Evolutionary conservation across 2,329 filamentous ascomycete species (phyloP), one percentile per base, ranked within the genome.

Genomic region (Sclerotinia subarctica): DNA sequence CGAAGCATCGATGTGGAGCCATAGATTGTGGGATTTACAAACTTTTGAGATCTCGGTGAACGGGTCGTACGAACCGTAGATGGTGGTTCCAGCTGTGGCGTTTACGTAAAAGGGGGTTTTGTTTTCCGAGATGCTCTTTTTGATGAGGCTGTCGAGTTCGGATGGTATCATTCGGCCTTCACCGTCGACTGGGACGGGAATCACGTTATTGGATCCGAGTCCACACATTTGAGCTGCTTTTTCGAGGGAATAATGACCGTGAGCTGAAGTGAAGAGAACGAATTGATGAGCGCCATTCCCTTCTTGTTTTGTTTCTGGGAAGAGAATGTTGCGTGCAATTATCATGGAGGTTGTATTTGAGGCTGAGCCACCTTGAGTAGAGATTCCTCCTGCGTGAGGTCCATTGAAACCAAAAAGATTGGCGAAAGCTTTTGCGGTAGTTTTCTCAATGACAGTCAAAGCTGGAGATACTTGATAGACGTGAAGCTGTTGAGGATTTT

Each of bases 401-500:
- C 90, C 90, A 6, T 79, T 82, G 76, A 96, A 88, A 7, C 92
- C 92, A 75, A 96, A 96, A 29, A 94, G 82, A 2, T 82, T 80
- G 1, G 94, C 94, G 26, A 99, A 83, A 1, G 86, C 84, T 52
- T 84, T 85, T 17, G 90, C 87, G 0, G 92, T 96, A 64, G 87
- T 85, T 78, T 97, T 97, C 79, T 98, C 95, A 70, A 98, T 88
- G 10, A 97, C 79, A 0, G 92, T 92, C 62, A 98, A 82, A 10
- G 91, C 93, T 0, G 95, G 95, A 0, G 94, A 97, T 68, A 97
- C 94, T 80, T 94, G 90, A 81, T 93, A 98, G 70, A 98, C 92
- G 78, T 98, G 95, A 21, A 94, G 82, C 87, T 89, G 68, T 21
- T 21, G 11, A 47, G 35, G 64, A 32, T 72, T 67, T 57, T 53